Evolutionary conservation across 2,329 filamentous ascomycete genomes (phyloP), one percentile per base, ranked within the genome.

Genomic region (Periconia macrospinosa): DNA sequence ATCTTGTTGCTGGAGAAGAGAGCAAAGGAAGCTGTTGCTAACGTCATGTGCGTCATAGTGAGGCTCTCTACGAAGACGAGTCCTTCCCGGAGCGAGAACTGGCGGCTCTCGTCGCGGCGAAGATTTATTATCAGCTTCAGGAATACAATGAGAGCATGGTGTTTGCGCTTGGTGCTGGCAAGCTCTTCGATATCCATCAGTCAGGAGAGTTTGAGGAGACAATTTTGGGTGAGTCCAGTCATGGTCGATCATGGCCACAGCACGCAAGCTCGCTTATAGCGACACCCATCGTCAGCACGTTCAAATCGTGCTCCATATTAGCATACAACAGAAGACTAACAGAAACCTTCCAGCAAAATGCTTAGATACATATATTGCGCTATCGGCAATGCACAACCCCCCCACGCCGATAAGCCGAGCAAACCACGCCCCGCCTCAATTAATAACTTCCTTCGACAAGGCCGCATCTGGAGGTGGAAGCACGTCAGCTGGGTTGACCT

Each of bases 131-230:
- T 73, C 94, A 99, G 73, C 86, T 99, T 49, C 92, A 97, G 78
- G 94, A 94, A 75, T 99, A 99, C 81, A 94, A 97, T 73, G 94
- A 99, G 80, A 97, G 93, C 77, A 97, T 99, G 93, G 90, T 91
- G 49, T 97, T 99, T 76, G 94, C 94, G 59, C 85, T 99, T 44
- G 92, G 92, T 54, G 92, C 94, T 20, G 94, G 94, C 56, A 91
- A 97, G 72, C 86, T 96, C 47, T 97, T 99, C 82, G 91, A 95
- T 79, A 85, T 97, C 61, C 90, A 97, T 69, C 84, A 88, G 50
- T 88, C 90, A 49, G 90, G 91, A 76, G 94, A 99, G 79, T 99
- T 96, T 70, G 94, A 99, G 76, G 92, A 99, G 79, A 99, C 94
- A 53, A 97, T 99, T 78, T 92, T 97, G 75, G 93, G 83, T 85